A percentile compares a stretch with the other conserved stretches of the same genome.
Conservation (phyloP, 257 asterid genomes). For the Mentha longifolia region DNA sequence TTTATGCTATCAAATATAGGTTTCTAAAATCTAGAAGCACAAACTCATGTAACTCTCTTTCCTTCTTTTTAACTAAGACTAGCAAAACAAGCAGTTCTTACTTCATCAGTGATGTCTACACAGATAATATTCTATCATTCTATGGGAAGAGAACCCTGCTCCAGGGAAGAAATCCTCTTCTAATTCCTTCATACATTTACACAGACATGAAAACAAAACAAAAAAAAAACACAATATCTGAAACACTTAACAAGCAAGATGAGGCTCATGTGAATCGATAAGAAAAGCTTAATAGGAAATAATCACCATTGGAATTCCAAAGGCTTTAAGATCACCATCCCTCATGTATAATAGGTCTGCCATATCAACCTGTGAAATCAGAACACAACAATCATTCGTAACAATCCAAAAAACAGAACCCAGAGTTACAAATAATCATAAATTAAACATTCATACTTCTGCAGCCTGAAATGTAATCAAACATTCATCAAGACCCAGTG, state of each 20-base stretch:
- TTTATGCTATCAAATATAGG: background rate
- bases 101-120: too few species aligned
- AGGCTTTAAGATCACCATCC: slow-evolving; percentile 94
- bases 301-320: slow-evolving; percentile 98
- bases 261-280: background rate
- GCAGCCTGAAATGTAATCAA: too few species aligned
- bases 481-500: too few species aligned
- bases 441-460: too few species aligned
- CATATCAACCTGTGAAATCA: slow-evolving; percentile 87
- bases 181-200: background rate
- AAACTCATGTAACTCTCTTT: background rate
- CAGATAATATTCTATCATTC: too few species aligned
- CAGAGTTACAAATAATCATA: slow-evolving; percentile 29
- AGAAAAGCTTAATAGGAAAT: slow-evolving; percentile 20
- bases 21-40: background rate
- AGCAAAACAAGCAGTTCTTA: too few species aligned
- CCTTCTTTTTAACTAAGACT: background rate
- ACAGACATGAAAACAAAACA: background rate
- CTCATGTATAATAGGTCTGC: slow-evolving; percentile 89
- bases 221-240: slow-evolving; percentile 1
- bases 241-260: slow-evolving; percentile 12
- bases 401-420: slow-evolving; percentile 14
- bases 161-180: too few species aligned
- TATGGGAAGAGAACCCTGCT: too few species aligned
- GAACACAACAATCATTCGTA: slow-evolving; percentile 12